Percentiles rank a stretch among this genome's conserved stretches.
These are phyloP conservation scores for Cicer cuneatum DNA, from an alignment of 306 rosid species.

Conservation along the genomic window DNA sequence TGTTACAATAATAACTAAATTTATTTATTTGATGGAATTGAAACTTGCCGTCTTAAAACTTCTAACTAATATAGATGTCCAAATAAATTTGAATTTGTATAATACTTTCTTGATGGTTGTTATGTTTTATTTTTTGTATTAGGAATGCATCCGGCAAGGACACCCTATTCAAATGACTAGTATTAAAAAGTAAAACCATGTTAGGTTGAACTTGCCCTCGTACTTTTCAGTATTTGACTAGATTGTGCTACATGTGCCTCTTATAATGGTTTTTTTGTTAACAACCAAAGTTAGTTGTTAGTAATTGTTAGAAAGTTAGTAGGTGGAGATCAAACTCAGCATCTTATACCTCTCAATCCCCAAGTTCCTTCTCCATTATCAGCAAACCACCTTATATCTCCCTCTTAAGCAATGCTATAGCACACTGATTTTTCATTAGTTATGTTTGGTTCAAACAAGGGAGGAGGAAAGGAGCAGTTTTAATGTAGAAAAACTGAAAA, in stretches of 20 bases:
- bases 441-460: no score
- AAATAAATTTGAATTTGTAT: not conserved
- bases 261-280: not conserved
- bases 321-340: no score
- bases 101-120: not conserved
- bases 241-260: conserved; percentile 7
- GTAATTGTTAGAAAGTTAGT: no score
- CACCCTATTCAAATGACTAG: not conserved
- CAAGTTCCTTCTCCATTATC: no score
- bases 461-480: no score
- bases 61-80: not conserved
- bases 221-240: not conserved
- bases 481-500: no score
- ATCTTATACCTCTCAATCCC: no score
- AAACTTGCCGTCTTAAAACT: not conserved
- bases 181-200: not conserved
- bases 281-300: no score
- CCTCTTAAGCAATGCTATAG: not conserved
- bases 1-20: not conserved
- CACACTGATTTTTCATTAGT: not conserved
- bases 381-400: no score
- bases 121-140: not conserved
- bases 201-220: not conserved
- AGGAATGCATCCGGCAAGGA: not conserved
- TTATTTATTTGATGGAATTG: not conserved